Base-by-base conservation (phyloP, 2,329 filamentous ascomycete genomes). In the Pseudonectria foliicola region DNA sequence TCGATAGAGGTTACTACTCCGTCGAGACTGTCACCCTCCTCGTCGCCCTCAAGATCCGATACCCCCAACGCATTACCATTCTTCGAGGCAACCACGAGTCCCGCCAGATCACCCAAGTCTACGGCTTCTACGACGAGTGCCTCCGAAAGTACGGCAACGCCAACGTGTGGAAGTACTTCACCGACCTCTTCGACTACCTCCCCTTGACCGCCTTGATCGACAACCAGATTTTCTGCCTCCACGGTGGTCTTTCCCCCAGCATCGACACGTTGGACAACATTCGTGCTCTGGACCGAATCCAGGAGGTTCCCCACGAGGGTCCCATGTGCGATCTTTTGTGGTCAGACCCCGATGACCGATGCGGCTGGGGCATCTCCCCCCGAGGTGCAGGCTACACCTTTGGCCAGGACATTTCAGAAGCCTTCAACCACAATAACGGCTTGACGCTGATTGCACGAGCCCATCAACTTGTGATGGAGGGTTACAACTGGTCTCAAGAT, bases 81-180 rank as follows among this genome's bases (percentile, higher is more conserved):
- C 84, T 98, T 50, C 89, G 92, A 59, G 92, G 92, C 58, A 98
- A 98, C 68, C 92, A 98, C 75, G 92, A 98, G 68, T 95, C 89
- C 46, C 83, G 92, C 54, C 92, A 98, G 67, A 98, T 98, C 63
- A 98, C 92, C 29, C 90, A 96, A 64, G 92, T 98, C 40, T 98
- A 98, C 62, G 92, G 92, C 44, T 98, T 98, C 70, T 98, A 98
- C 70, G 92, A 96, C 62, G 92, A 98, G 64, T 98, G 92, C 62
- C 78, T 96, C 53, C 85, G 89, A 61, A 98, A 98, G 70, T 98
- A 98, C 61, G 92, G 92, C 62, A 96, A 95, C 58, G 90, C 92
- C 44, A 96, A 95, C 53, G 92, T 98, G 45, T 98, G 92, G 92
- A 95, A 95, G 71, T 95, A 87, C 61, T 98, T 95, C 62, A 95